Evolutionary conservation across 495 filamentous ascomycete genomes (phyloP).

Genomic region (Lepraria neglecta): DNA sequence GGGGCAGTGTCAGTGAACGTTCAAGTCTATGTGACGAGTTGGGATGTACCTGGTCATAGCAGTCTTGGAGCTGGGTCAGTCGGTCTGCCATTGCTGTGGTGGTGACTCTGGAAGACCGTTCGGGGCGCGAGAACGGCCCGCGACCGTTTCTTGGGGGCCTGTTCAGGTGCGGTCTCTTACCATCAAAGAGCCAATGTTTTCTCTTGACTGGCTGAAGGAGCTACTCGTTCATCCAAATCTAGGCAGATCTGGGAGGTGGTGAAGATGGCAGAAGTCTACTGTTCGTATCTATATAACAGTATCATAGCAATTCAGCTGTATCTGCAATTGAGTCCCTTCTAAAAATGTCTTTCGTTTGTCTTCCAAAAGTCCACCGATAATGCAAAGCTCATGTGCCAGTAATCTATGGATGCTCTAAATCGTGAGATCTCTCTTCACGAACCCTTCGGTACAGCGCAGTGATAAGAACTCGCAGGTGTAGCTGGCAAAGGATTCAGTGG

Average conservation of each 20-base stretch:
- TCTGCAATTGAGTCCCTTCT: not conserved
- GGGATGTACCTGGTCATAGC: constrained; percentile 70
- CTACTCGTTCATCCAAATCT: too few relatives aligned
- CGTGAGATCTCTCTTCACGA: not conserved
- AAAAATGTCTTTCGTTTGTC: too few relatives aligned
- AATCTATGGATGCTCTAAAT: not conserved
- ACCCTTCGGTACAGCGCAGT: constrained; percentile 1
- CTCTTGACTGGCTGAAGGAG: too few relatives aligned
- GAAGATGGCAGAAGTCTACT: too few relatives aligned
- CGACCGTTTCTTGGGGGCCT: not conserved
- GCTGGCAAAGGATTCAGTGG: not conserved
- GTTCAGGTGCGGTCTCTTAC: too few relatives aligned
- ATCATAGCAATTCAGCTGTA: too few relatives aligned
- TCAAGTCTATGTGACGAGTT: not conserved
- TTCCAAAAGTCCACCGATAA: too few relatives aligned
- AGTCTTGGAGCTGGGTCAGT: constrained; percentile 90
- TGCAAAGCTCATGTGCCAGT: too few relatives aligned
- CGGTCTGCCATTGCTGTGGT: constrained; percentile 66
- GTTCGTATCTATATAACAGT: too few relatives aligned
- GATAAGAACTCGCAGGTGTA: constrained; percentile 1
- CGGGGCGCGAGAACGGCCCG: not conserved
- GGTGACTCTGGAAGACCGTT: too few relatives aligned
- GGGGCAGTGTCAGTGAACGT: constrained; percentile 7
- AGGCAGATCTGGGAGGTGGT: too few relatives aligned
- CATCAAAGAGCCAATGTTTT: too few relatives aligned